Conservation (phyloP, 106 monocot genomes). For the Apostasia ramifera region DNA sequence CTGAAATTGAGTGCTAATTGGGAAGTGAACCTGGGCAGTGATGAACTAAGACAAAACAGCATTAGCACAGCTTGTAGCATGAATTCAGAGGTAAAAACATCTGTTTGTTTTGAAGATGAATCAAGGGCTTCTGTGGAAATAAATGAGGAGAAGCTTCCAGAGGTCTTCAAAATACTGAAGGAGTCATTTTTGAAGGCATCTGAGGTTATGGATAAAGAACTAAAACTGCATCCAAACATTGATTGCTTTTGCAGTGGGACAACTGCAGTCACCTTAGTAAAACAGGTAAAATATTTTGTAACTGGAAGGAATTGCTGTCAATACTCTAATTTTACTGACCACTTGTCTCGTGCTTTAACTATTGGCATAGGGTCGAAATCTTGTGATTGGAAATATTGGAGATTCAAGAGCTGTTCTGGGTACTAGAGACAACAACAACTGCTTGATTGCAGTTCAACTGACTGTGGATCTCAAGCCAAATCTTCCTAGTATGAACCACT, state of each 20-base stretch:
- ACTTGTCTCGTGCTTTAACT: not conserved
- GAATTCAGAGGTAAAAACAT: conserved; percentile 13
- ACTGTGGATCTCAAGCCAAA: conserved; percentile 50
- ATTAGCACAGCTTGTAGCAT: conserved; percentile 6
- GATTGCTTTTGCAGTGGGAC: conserved; percentile 47
- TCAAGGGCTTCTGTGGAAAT: conserved; percentile 3
- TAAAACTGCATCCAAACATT: conserved; percentile 21
- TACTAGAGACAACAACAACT: conserved; percentile 31
- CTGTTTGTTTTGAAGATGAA: conserved; percentile 9
- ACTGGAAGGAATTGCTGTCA: not conserved
- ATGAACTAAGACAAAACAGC: not conserved
- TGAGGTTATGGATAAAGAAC: conserved; percentile 37
- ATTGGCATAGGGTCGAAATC: conserved; percentile 22
- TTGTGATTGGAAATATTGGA: conserved; percentile 38
- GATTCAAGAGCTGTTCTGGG: conserved; percentile 42
- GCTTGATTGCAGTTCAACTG: conserved; percentile 35
- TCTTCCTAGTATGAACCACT: conserved; percentile 32
- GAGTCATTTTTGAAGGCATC: conserved; percentile 32
- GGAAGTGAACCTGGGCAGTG: conserved; percentile 1
- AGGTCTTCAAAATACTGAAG: conserved; percentile 15
- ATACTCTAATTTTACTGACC: not conserved
- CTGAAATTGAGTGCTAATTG: conserved; percentile 23
- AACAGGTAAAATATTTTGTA: conserved; percentile 23
- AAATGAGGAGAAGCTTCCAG: conserved; percentile 14
- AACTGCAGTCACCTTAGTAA: conserved; percentile 40